phyloP scores from a whole-genome alignment of 2,329 filamentous ascomycete species.

The Neofusicoccum parvum region DNA sequence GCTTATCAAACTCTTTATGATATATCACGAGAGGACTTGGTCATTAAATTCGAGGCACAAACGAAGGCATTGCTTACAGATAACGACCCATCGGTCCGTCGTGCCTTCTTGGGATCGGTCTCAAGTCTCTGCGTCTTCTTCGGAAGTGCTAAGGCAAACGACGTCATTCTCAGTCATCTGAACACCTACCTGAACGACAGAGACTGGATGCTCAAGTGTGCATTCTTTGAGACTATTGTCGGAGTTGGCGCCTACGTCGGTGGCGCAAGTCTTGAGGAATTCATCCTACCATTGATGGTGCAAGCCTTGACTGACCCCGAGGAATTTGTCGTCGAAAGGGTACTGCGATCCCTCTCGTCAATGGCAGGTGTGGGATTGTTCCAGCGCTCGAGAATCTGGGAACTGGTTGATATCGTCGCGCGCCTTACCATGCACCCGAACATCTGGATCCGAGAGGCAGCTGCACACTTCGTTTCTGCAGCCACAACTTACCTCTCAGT shows the following conservation, averaged over 20 bases:
- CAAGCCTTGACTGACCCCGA: conserved; percentile 92
- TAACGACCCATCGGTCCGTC: conserved; percentile 77
- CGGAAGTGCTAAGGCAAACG: conserved; percentile 85
- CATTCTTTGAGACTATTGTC: conserved; percentile 94
- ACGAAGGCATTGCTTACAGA: conserved; percentile 91
- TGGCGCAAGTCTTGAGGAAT: conserved; percentile 86
- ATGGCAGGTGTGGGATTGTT: conserved; percentile 88
- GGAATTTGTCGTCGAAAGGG: conserved; percentile 90
- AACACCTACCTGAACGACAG: conserved; percentile 97
- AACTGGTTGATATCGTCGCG: conserved; percentile 79
- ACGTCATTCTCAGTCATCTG: conserved; percentile 92
- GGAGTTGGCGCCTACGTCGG: conserved; percentile 91
- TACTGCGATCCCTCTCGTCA: conserved; percentile 81
- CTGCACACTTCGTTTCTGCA: conserved; percentile 78
- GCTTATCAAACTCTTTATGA: conserved; percentile 86
- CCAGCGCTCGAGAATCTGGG: conserved; percentile 81
- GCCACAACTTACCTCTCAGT: conserved; percentile 73
- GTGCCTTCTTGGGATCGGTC: conserved; percentile 89
- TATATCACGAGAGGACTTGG: conserved; percentile 77
- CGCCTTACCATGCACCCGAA: conserved; percentile 94
- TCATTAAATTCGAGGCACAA: conserved; percentile 82
- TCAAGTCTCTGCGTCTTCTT: conserved; percentile 94
- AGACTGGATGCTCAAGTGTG: conserved; percentile 95
- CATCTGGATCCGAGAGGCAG: conserved; percentile 89
- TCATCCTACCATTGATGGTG: conserved; percentile 92